Evolutionary conservation across 2,329 filamentous ascomycete species (phyloP).

Genomic region (Anthostomella pinea): DNA sequence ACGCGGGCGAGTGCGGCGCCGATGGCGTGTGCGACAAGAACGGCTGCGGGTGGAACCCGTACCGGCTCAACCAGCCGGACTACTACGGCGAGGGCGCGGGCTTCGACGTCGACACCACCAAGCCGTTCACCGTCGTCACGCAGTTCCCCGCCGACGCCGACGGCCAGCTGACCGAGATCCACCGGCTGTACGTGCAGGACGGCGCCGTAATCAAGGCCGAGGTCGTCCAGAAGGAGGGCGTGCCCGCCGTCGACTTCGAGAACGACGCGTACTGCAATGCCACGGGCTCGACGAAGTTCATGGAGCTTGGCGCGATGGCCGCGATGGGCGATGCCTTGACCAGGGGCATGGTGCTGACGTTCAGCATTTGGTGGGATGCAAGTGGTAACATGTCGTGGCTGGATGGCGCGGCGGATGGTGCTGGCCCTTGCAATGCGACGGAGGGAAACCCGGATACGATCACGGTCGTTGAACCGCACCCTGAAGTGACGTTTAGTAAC

Average conservation of each 20-base stretch:
- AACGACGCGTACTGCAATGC: slow-evolving; percentile 36
- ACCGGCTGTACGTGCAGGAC: slow-evolving; percentile 35
- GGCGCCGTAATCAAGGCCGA: slow-evolving; percentile 34
- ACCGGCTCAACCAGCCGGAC: slow-evolving; percentile 29
- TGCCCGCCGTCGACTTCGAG: slow-evolving; percentile 31
- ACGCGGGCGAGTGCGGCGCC: slow-evolving; percentile 29
- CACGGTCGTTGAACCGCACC: slow-evolving; percentile 39
- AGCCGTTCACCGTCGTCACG: slow-evolving; percentile 36
- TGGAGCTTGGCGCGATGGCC: slow-evolving; percentile 38
- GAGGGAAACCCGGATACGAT: slow-evolving; percentile 48
- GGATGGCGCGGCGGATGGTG: slow-evolving; percentile 46
- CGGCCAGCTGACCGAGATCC: slow-evolving; percentile 32
- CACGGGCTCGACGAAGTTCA: slow-evolving; percentile 31
- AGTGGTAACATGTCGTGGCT: slow-evolving; percentile 52
- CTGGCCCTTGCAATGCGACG: slow-evolving; percentile 47
- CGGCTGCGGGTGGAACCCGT: slow-evolving; percentile 37
- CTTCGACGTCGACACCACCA: slow-evolving; percentile 33
- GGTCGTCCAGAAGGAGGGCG: no score
- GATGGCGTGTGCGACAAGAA: slow-evolving; percentile 35
- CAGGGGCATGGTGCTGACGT: slow-evolving; percentile 48
- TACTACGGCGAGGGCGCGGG: slow-evolving; percentile 31
- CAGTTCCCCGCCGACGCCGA: slow-evolving; percentile 34
- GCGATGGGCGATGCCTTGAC: slow-evolving; percentile 42
- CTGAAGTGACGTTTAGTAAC: slow-evolving; percentile 53
- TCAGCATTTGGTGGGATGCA: slow-evolving; percentile 52